Evolutionary conservation across 2,329 filamentous ascomycete species (phyloP), one percentile per base, ranked within the genome.

Genomic region (Alternaria viburni): DNA sequence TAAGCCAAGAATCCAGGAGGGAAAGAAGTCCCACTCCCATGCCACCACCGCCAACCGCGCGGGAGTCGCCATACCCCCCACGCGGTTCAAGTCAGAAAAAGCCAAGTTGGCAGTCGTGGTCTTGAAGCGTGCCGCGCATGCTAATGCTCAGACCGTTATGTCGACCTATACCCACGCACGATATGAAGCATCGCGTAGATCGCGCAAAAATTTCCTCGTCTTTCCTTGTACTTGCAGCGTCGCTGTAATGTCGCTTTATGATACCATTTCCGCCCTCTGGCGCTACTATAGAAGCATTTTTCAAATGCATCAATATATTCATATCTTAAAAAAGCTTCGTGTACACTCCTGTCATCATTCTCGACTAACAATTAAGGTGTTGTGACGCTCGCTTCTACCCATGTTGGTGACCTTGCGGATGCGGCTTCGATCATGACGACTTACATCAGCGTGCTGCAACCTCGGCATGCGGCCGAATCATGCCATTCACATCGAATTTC

Each of bases 71-170:
- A 44, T 46, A 57, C 17, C 64, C 61, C 25, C 17, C 57, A 21
- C 36, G 50, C 5, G 57, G 13, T 6, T 13, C n/a, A 47, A 67
- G 46, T 26, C 45, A 44, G 3, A 41, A 26, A 10, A 62, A 60
- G 36, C 61, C 61, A 17, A 51, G 47, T 6, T 68, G 65, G 69
- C 63, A 68, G 21, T 65, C 52, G 4, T 67, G 64, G 69, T 54
- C 44, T 7, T 65, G 49, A 62, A 52, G 41, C 21, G 12, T 54
- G 23, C 15, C 28, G 55, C 13, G 54, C 54, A 46, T 57, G 59
- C 36, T 23, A 11, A 30, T 19, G 19, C 10, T 19, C 8, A 13
- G 23, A n/a, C 7, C 13, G 8, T 52, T 32, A 21, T 52, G 28
- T 7, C 49, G 30, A 52, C 28, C 49, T 41, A 23, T 32, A 36